A percentile compares a stretch with the other conserved stretches of the same genome.
These are phyloP conservation scores for Corynascus novoguineensis DNA, from an alignment of 495 filamentous ascomycete species.

Conservation along the genomic window DNA sequence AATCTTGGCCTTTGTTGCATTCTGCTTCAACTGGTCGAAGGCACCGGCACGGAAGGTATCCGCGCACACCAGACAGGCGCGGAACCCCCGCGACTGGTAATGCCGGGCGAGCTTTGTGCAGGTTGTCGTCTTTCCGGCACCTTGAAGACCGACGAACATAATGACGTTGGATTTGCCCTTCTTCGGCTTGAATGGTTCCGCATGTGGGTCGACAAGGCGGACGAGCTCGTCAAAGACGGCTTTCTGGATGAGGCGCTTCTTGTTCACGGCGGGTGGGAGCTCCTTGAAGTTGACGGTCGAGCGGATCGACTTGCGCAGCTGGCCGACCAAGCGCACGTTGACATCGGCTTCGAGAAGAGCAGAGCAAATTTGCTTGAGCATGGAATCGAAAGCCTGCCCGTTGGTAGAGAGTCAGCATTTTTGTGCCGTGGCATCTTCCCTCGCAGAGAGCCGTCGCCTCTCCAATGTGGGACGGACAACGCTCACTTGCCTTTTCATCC, in stretches of 20 bases:
- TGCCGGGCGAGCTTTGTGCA: slow-evolving; percentile 96
- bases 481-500: slow-evolving; percentile 76
- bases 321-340: slow-evolving; percentile 88
- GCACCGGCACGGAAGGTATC: slow-evolving; percentile 98
- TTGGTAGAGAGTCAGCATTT: slow-evolving; percentile 3
- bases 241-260: slow-evolving; percentile 97
- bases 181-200: slow-evolving; percentile 92
- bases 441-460: background rate
- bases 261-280: slow-evolving; percentile 81
- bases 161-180: slow-evolving; percentile 95
- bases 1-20: slow-evolving; percentile 97
- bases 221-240: slow-evolving; percentile 97
- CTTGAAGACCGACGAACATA: slow-evolving; percentile 98
- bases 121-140: slow-evolving; percentile 94
- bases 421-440: background rate
- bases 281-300: slow-evolving; percentile 88
- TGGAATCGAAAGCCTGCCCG: slow-evolving; percentile 82
- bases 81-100: slow-evolving; percentile 92
- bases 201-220: slow-evolving; percentile 90
- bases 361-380: slow-evolving; percentile 95
- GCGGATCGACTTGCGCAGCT: slow-evolving; percentile 90
- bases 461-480: too few species aligned
- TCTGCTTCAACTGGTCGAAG: slow-evolving; percentile 98
- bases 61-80: slow-evolving; percentile 89
- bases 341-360: slow-evolving; percentile 94